Evolutionary conservation across 2,329 filamentous ascomycete species (phyloP), one percentile per base, ranked within the genome.

Genomic region (Cercospora janseana): DNA sequence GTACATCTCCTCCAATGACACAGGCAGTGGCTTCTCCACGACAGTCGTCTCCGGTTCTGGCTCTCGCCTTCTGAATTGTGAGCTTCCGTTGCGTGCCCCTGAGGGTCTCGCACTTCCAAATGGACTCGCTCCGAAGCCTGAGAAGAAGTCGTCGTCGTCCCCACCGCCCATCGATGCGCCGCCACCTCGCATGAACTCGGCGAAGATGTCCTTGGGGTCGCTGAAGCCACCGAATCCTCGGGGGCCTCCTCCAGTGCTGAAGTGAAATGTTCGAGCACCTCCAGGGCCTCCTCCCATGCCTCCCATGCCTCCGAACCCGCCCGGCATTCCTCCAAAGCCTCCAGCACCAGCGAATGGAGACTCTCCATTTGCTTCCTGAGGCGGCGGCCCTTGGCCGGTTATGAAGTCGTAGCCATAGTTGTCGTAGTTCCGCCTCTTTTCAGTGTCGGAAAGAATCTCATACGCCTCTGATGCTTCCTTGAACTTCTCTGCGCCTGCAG

Each of bases 381-480:
- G 76, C 23, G 65, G 64, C 9, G 63, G 64, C 5, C 62, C 65
- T 41, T 67, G 66, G 40, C 65, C 65, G 7, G 62, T 67, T 44
- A 98, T 79, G 74, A 92, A 95, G 64, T 97, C 93, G 55, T 97
- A 85, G 56, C 93, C 93, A 70, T 85, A 96, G 67, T 92, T 85
- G 69, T 98, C 93, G 69, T 98, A 98, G 32, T 85, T 85, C 71
- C 95, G 93, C 65, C 93, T 86, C 74, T 97, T 98, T 69, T 97
- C 91, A 53, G 92, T 91, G 65, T 98, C 93, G 55, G 89, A 95
- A 3, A 98, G 83, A 62, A 98, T 95, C 74, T 98, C 93, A 75
- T 96, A 98, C 50, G 93, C 93, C 74, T 97, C 91, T 1, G 90
- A 95, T 58, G 90, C 87, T 70, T 97, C 93, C 75, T 98, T 98